Base-by-base conservation (phyloP, 2,329 filamentous ascomycete genomes). In the Colletotrichum filicis region DNA sequence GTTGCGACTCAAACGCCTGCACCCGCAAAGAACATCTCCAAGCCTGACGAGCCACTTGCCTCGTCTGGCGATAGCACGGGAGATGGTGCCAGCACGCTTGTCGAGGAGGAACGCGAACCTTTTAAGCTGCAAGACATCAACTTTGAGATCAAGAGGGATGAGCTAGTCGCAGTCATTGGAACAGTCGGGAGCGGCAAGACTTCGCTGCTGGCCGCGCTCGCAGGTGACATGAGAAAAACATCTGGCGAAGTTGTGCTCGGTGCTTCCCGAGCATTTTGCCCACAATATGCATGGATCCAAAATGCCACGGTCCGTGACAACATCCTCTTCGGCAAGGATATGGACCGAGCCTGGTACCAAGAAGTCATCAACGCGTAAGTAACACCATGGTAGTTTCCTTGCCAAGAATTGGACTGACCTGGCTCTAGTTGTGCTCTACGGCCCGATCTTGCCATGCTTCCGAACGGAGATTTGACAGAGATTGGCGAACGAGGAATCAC, bases 281-380 rank as follows among this genome's bases (percentile, higher is more conserved):
- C 96, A 0, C 96, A 99, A 80, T 98, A 98, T 79, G 94, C 97
- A 0, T 99, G 97, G 97, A 98, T 99, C 61, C 96, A 98, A 80
- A 98, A 98, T 79, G 89, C 95, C 0, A 94, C 93, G 0, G 89
- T 98, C 4, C 92, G 91, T 74, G 91, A 98, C 42, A 99, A 99
- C 78, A 97, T 99, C 72, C 83, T 95, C 0, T 98, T 98, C 78
- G 96, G 96, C 12, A 96, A 95, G 76, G 89, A 91, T 0, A 90
- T 93, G 83, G 88, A 97, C 65, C 88, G 88, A 71, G 84, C 85
- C 3, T 98, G 96, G 95, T 97, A 98, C 79, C 88, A 92, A 57
- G 84, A 93, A 64, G 95, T 98, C n/a, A 87, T 98, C 37, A 89
- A 93, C 80, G 94, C 95, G 84, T 87, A 85, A 88, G 80, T 90